A percentile compares a stretch with the other conserved stretches of the same genome.
Evolutionary conservation across 805 yeast genomes (phyloP).

Genomic region (Candida multigemmis): DNA sequence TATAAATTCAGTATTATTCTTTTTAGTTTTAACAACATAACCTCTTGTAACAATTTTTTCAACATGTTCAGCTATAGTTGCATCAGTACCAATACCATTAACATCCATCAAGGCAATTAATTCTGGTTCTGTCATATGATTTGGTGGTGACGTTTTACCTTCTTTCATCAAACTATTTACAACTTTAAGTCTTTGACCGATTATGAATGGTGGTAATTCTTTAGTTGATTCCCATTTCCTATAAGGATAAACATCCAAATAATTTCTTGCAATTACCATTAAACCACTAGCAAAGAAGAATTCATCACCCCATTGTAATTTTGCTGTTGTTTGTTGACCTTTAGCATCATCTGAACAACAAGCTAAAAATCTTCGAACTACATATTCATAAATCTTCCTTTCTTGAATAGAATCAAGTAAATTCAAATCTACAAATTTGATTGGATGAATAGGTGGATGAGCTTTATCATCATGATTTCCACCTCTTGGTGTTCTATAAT

Average conservation of each 20-base stretch:
- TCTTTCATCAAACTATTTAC: conserved; percentile 49
- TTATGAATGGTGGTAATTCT: conserved; percentile 53
- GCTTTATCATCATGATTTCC: conserved; percentile 91
- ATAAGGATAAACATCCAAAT: conserved; percentile 72
- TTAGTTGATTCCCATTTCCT: conserved; percentile 66
- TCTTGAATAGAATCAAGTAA: conserved; percentile 32
- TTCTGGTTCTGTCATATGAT: conserved; percentile 83
- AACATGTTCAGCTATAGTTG: conserved; percentile 97
- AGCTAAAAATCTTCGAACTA: conserved; percentile 80
- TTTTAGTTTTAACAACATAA: conserved; percentile 45
- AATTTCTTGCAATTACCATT: conserved; percentile 64
- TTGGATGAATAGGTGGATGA: conserved; percentile 97
- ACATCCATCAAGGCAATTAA: conserved; percentile 90
- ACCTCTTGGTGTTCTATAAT: conserved; percentile 58
- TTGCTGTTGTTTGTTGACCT: conserved; percentile 58
- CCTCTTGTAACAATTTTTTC: conserved; percentile 64
- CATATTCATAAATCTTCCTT: conserved; percentile 74
- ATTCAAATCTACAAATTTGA: conserved; percentile 32
- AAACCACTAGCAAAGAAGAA: conserved; percentile 65
- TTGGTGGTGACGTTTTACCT: conserved; percentile 79
- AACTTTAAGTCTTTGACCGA: conserved; percentile 51
- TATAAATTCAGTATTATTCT: conserved; percentile 34
- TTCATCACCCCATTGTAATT: conserved; percentile 73
- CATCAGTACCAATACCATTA: conserved; percentile 98
- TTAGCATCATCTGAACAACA: conserved; percentile 88